A percentile compares a stretch with the other conserved stretches of the same genome.
These are phyloP conservation scores for Cairneyella variabilis DNA, from an alignment of 495 filamentous ascomycete genomes.

Conservation along the genomic window DNA sequence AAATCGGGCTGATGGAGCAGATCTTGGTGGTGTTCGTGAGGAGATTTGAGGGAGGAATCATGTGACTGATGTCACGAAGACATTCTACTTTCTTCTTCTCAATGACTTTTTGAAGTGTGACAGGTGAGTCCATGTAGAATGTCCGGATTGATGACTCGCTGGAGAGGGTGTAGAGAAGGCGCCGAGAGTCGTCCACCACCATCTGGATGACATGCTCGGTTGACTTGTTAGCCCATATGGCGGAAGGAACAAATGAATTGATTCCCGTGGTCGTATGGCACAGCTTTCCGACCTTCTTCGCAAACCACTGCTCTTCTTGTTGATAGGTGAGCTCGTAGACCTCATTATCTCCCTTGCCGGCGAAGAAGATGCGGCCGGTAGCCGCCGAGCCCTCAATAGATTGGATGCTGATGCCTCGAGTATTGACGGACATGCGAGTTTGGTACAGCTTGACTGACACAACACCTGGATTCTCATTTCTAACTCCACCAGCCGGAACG, in stretches of 20 bases:
- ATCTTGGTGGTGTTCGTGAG: constrained; percentile 65
- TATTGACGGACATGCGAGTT: constrained; percentile 72
- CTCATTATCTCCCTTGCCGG: constrained; percentile 73
- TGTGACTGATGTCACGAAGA: constrained; percentile 68
- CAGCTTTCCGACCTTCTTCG: constrained; percentile 71
- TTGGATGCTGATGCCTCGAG: constrained; percentile 68
- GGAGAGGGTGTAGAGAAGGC: constrained; percentile 86
- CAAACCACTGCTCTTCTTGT: constrained; percentile 95
- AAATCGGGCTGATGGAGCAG: constrained; percentile 79
- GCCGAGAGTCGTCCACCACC: constrained; percentile 81
- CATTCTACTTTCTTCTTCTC: constrained; percentile 51
- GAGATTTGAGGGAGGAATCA: constrained; percentile 64
- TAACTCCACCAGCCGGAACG: constrained; percentile 21
- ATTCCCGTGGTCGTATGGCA: constrained; percentile 82
- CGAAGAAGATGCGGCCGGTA: constrained; percentile 88
- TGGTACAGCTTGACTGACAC: constrained; percentile 73
- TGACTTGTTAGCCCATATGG: constrained; percentile 47
- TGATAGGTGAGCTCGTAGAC: constrained; percentile 94
- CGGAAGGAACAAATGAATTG: constrained; percentile 60
- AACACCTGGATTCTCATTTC: constrained; percentile 53
- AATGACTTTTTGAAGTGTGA: constrained; percentile 48
- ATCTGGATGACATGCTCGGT: constrained; percentile 68
- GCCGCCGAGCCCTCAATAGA: constrained; percentile 71
- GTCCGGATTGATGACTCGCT: constrained; percentile 78
- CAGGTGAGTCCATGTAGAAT: constrained; percentile 66